Conservation (phyloP, 164 flowering plant genomes). For the Paratinospora sagittata region DNA sequence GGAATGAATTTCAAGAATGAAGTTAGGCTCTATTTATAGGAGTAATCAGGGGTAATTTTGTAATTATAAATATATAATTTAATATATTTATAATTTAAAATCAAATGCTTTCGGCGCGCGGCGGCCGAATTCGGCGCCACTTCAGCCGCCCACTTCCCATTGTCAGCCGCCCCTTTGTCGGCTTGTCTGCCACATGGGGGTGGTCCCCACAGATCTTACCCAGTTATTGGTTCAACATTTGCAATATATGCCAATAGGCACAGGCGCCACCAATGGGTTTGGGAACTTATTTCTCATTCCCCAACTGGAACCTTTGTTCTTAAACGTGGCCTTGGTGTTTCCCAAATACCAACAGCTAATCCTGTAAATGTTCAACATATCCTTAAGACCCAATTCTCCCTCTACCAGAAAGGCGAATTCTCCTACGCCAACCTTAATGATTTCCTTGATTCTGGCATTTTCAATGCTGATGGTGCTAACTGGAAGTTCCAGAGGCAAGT, state of each 20-base stretch:
- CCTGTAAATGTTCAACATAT: constrained; percentile 47
- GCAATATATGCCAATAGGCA: constrained; percentile 14
- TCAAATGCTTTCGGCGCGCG: too few relatives aligned
- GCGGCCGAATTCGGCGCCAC: too few relatives aligned
- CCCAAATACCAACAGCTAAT: constrained; percentile 31
- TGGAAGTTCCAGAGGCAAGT: constrained; percentile 55
- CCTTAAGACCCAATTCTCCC: constrained; percentile 36
- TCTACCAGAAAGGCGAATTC: constrained; percentile 33
- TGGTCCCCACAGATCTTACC: constrained; percentile 37
- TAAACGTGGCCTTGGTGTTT: constrained; percentile 16
- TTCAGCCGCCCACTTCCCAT: too few relatives aligned
- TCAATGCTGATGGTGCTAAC: constrained; percentile 34
- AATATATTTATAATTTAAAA: too few relatives aligned
- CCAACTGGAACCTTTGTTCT: constrained; percentile 35
- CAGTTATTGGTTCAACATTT: constrained; percentile 27
- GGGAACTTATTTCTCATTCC: constrained; percentile 19
- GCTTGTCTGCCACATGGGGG: too few relatives aligned
- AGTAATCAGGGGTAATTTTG: too few relatives aligned
- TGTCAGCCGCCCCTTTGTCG: too few relatives aligned
- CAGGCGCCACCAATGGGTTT: constrained; percentile 22
- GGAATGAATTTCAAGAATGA: too few relatives aligned
- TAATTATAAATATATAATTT: too few relatives aligned
- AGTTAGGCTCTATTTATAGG: too few relatives aligned
- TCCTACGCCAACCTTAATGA: constrained; percentile 14
- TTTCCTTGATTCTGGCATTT: constrained; percentile 40